Evolutionary conservation across 208 protist species (phyloP).

Genomic region (Zelonia costaricensis): DNA sequence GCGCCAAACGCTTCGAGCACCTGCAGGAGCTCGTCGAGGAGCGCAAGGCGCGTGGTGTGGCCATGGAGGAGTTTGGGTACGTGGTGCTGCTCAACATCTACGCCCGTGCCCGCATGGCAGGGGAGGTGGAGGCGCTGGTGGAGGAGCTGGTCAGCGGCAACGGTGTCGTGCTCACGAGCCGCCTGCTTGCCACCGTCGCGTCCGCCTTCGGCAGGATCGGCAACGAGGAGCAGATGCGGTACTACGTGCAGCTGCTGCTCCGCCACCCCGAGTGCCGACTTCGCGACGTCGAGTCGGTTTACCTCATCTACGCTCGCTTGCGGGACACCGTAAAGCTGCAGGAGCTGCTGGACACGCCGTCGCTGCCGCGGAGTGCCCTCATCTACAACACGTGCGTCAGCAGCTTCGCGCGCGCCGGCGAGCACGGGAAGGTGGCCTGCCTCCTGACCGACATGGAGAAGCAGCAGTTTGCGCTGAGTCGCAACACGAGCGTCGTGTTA

Average conservation of each 20-base stretch:
- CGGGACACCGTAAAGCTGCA: constrained; percentile 85
- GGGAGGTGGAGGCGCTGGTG: constrained; percentile 71
- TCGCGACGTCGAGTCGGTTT: constrained; percentile 85
- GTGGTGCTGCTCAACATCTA: constrained; percentile 85
- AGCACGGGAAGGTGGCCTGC: constrained; percentile 82
- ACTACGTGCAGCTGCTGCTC: constrained; percentile 76
- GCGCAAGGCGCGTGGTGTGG: constrained; percentile 64
- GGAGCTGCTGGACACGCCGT: constrained; percentile 75
- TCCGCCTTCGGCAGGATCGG: constrained; percentile 69
- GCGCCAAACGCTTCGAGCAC: constrained; percentile 84
- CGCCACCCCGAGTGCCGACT: constrained; percentile 70
- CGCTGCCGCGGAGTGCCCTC: constrained; percentile 62
- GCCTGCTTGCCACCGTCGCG: constrained; percentile 79
- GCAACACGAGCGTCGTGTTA: constrained; percentile 84
- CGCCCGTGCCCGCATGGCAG: constrained; percentile 67
- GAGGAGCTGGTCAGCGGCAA: constrained; percentile 74
- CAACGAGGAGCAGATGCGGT: constrained; percentile 74
- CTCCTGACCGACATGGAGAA: constrained; percentile 84
- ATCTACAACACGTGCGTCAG: constrained; percentile 88
- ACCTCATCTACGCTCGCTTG: constrained; percentile 78
- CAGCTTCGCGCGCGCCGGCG: constrained; percentile 83
- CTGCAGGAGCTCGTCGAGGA: constrained; percentile 82
- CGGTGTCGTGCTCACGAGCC: constrained; percentile 57
- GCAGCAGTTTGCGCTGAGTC: constrained; percentile 60
- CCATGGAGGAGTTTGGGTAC: constrained; percentile 90